Evolutionary conservation across 108 stramenopile genomes (phyloP).

Genomic region (Cyclotella atomus): DNA sequence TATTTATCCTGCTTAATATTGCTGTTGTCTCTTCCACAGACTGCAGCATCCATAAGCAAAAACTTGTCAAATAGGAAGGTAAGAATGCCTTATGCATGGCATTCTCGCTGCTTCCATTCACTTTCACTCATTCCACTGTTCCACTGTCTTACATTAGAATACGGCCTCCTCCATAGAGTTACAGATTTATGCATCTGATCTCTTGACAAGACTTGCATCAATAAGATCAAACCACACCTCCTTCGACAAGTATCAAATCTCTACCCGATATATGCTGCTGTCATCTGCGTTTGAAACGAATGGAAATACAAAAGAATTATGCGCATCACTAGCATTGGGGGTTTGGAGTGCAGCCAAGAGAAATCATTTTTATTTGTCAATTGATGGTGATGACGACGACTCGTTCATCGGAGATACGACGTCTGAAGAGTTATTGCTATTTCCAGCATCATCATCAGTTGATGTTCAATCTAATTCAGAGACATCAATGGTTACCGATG

Average conservation of each 20-base stretch:
- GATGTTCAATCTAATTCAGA: conserved; percentile 11
- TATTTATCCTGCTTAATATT: not conserved
- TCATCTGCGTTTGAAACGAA: conserved; percentile 26
- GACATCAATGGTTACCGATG: not conserved
- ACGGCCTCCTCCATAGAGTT: conserved; percentile 26
- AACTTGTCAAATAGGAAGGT: conserved; percentile 23
- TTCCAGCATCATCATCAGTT: conserved; percentile 14
- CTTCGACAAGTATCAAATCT: conserved; percentile 44
- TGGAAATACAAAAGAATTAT: conserved; percentile 26
- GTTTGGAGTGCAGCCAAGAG: conserved; percentile 26
- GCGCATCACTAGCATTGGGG: conserved; percentile 31
- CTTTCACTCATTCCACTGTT: not conserved
- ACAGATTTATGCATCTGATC: conserved; percentile 31
- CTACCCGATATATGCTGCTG: conserved; percentile 35
- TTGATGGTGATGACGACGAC: not conserved
- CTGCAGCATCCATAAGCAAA: conserved; percentile 27
- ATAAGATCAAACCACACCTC: conserved; percentile 19
- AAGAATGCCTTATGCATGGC: not conserved
- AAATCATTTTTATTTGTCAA: not conserved
- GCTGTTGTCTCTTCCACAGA: conserved; percentile 10
- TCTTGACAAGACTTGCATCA: conserved; percentile 29
- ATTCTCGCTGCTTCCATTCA: not conserved
- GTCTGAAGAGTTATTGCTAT: conserved; percentile 33
- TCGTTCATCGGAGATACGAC: conserved; percentile 5
- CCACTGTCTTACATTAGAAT: conserved; percentile 5